phyloP scores from a whole-genome alignment of 2,329 filamentous ascomycete genomes.

The Hypoxylon sp. region DNA sequence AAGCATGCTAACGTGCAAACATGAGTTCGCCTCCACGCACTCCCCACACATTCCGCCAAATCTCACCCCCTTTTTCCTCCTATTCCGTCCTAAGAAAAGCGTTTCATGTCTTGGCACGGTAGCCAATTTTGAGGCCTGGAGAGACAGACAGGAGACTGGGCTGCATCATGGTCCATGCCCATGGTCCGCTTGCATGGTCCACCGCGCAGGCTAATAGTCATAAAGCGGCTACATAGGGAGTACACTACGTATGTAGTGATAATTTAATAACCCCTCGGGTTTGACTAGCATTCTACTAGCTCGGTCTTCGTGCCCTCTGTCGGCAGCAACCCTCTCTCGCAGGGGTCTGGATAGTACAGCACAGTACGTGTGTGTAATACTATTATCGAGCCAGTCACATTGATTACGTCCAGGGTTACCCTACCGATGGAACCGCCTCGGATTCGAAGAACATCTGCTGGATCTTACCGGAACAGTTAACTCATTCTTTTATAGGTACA shows the following conservation, averaged over 20 bases:
- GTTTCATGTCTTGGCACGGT: constrained; percentile 46
- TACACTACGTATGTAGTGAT: constrained; percentile 27
- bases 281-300: constrained; percentile 32
- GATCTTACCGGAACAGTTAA: constrained; percentile 51
- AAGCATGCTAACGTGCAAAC: constrained; percentile 34
- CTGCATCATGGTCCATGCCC: constrained; percentile 38
- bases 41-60: constrained; percentile 46
- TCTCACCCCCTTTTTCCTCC: constrained; percentile 45
- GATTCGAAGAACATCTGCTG: constrained; percentile 51
- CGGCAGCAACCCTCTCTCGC: constrained; percentile 33
- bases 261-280: constrained; percentile 41
- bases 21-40: constrained; percentile 44
- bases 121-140: constrained; percentile 44
- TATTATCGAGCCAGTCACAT: constrained; percentile 49
- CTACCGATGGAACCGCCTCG: constrained; percentile 54
- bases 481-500: constrained; percentile 42
- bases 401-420: constrained; percentile 50
- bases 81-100: constrained; percentile 43
- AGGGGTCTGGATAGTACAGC: constrained; percentile 35
- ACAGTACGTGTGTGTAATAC: constrained; percentile 38
- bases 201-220: constrained; percentile 41
- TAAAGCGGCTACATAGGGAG: constrained; percentile 42
- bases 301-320: constrained; percentile 24
- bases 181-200: constrained; percentile 30
- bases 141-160: constrained; percentile 22